A percentile compares a stretch with the other conserved stretches of the same genome.
These are phyloP conservation scores for Hymenoscyphus linearis DNA, from an alignment of 2,329 filamentous ascomycete species.

Conservation along the genomic window DNA sequence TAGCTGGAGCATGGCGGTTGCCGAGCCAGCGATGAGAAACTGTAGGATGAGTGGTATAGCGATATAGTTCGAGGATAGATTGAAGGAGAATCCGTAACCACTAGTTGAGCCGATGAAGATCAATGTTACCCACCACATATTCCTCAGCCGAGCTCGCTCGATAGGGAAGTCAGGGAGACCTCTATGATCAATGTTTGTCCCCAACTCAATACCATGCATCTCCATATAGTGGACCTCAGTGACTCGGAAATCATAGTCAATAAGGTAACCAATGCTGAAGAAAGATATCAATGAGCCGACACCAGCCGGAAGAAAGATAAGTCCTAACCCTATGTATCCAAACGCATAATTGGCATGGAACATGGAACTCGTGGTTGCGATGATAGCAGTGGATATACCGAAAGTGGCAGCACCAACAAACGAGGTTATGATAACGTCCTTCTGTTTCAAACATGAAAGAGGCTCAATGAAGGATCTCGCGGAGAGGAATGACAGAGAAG, in stretches of 20 bases:
- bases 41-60: slow-evolving; percentile 15
- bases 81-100: slow-evolving; percentile 10
- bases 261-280: slow-evolving; percentile 43
- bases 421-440: slow-evolving; percentile 21
- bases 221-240: slow-evolving; percentile 34
- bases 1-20: slow-evolving; percentile 22
- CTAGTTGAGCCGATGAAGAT: slow-evolving; percentile 9
- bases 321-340: slow-evolving; percentile 10
- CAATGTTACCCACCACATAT: slow-evolving; percentile 11
- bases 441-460: slow-evolving; percentile 8
- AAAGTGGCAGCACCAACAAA: slow-evolving; percentile 40
- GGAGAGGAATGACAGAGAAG: slow-evolving; percentile 36
- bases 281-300: slow-evolving; percentile 41
- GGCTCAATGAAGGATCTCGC: slow-evolving; percentile 17
- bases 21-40: slow-evolving; percentile 25
- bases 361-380: slow-evolving; percentile 36
- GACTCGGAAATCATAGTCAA: slow-evolving; percentile 61
- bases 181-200: slow-evolving; percentile 5
- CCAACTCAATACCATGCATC: slow-evolving; percentile 39
- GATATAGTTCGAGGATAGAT: neutral
- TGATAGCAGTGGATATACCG: slow-evolving; percentile 43
- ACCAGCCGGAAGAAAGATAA: slow-evolving; percentile 35
- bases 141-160: slow-evolving; percentile 14
- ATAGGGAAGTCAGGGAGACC: slow-evolving; percentile 23
- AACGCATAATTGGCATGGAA: slow-evolving; percentile 30